Percentiles rank a stretch among this genome's conserved stretches.
Evolutionary conservation across 306 rosid species (phyloP).

Genomic region (Nissolia schottii): DNA sequence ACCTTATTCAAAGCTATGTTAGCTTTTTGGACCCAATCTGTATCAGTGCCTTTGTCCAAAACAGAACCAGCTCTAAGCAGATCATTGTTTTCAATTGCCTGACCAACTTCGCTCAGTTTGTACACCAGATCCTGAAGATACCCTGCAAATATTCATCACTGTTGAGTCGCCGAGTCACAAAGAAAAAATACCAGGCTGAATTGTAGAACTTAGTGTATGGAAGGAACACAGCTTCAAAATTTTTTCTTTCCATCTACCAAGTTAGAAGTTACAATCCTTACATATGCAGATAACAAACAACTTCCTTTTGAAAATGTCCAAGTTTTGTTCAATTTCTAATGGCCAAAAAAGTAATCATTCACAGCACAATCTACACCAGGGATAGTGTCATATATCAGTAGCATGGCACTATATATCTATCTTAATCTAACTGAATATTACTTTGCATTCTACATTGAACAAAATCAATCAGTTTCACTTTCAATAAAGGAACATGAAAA

Average conservation of each 20-base stretch:
- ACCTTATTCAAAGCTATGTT: slow-evolving; percentile 82
- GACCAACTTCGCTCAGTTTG: slow-evolving; percentile 83
- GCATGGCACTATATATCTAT: neutral
- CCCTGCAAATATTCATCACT: slow-evolving; percentile 38
- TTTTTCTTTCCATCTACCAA: no score
- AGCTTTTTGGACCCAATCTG: slow-evolving; percentile 83
- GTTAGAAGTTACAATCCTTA: neutral
- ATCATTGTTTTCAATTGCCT: slow-evolving; percentile 78
- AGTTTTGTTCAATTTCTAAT: neutral
- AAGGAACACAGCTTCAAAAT: no score
- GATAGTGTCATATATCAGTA: slow-evolving; percentile 1
- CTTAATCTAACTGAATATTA: neutral
- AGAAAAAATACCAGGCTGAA: neutral
- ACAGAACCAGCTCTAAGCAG: slow-evolving; percentile 72
- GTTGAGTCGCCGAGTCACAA: neutral
- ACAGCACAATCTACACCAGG: neutral
- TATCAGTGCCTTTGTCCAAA: slow-evolving; percentile 57
- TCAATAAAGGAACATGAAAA: slow-evolving; percentile 5
- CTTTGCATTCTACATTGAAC: neutral
- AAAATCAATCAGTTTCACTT: slow-evolving; percentile 2
- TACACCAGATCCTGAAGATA: slow-evolving; percentile 83
- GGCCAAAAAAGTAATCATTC: neutral
- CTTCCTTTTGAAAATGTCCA: neutral
- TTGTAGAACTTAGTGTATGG: no score
- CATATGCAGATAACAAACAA: neutral